A percentile compares a stretch with the other conserved stretches of the same genome.
Evolutionary conservation across 768 basidiomycete genomes (phyloP).

Genomic region (Boletus rubropictus): DNA sequence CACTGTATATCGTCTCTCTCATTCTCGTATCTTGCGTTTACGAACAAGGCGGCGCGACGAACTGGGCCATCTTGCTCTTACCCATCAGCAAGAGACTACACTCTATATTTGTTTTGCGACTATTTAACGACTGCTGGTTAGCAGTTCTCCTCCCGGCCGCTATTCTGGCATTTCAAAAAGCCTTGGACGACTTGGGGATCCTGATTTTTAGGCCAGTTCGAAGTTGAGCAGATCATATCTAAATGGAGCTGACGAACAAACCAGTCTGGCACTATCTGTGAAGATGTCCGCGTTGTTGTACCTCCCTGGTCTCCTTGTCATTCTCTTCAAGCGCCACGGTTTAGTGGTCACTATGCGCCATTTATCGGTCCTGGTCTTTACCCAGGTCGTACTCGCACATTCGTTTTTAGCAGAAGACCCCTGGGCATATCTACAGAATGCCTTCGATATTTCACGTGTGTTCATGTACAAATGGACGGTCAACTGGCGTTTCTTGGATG

Average conservation of each 20-base stretch:
- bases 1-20: conserved; percentile 66
- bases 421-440: conserved; percentile 60
- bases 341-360: conserved; percentile 47
- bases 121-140: conserved; percentile 96
- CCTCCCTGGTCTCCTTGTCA: conserved; percentile 79
- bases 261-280: conserved; percentile 62
- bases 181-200: conserved; percentile 56
- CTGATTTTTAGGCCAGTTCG: conserved; percentile 65
- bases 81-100: conserved; percentile 90
- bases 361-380: conserved; percentile 31
- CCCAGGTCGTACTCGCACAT: conserved; percentile 57
- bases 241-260: conserved; percentile 1
- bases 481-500: conserved; percentile 88
- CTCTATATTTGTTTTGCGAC: conserved; percentile 83
- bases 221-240: background rate
- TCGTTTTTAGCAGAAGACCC: conserved; percentile 64
- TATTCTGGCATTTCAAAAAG: conserved; percentile 57
- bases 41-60: conserved; percentile 53
- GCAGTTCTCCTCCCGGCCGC: conserved; percentile 60
- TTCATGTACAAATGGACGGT: conserved; percentile 98
- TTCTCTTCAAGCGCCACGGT: conserved; percentile 73
- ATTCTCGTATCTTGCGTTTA: conserved; percentile 66
- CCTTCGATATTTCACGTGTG: conserved; percentile 83
- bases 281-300: conserved; percentile 95
- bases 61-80: conserved; percentile 67